Base-by-base conservation (phyloP, 179 eudicot species). In the Spergularia azorica region DNA sequence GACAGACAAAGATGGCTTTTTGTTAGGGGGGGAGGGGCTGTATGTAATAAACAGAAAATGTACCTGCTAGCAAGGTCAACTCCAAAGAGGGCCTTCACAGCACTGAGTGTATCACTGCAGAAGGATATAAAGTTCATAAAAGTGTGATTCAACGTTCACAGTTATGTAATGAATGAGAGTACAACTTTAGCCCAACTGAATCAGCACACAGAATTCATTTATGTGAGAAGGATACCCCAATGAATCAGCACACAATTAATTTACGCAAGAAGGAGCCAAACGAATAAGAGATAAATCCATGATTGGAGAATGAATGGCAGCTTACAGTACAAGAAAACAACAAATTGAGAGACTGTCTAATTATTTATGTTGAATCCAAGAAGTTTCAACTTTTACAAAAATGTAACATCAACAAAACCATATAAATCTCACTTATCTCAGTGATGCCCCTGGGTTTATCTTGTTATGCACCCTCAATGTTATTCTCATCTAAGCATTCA, bases 41-140 rank as follows among this genome's bases (percentile, higher is more conserved):
- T 36, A 36, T 36, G 39, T 36, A 36, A 36, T 36, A 36, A 36
- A 18, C 26, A 15, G 39, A 20, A 55, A 65, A 14, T 13, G 3
- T 88, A 95, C 98, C 98, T 95, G 96, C 93, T 92, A 80, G 80
- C 87, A 79, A 95, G 90, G 65, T 95, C 95, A 67, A 95, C 80
- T 59, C 97, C 97, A 74, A 95, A 95, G 82, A 95, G 95, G 65
- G 77, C 84, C 86, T 92, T 95, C 87, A 95, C 88, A 2, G 89
- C 73, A 68, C 89, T 94, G 46, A 75, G 81, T 83, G 73, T 90
- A 69, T 84, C 95, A 74, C 98, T 95, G 89, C 90, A 89, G 72
- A 82, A 20, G 63, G 73, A 79, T 70, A 68, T 48, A 9, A 61
- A 75, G 63, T 62, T 16, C 38, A 69, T 67, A 61, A 13, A 70